phyloP scores from a whole-genome alignment of 345 rosid genomes.

The Aquilaria malaccensis region DNA sequence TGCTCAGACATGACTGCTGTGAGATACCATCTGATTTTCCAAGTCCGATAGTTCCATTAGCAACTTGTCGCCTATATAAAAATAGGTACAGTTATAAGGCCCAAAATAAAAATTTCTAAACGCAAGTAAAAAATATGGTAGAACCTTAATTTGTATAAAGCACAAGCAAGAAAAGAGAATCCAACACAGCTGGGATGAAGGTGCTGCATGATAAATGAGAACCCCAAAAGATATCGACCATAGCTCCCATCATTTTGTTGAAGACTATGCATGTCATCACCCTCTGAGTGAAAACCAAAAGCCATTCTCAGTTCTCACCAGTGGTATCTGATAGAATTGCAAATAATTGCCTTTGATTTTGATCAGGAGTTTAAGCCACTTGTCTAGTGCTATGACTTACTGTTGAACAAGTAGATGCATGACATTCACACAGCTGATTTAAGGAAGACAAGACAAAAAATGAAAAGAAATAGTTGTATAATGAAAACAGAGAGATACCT shows the following conservation, averaged over 20 bases:
- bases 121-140: conserved; percentile 7
- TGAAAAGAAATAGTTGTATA: too few species aligned
- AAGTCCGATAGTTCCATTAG: conserved; percentile 55
- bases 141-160: conserved; percentile 10
- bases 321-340: not conserved
- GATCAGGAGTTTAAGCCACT: conserved; percentile 6
- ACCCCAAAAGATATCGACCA: conserved; percentile 3
- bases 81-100: conserved; percentile 14
- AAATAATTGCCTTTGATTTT: not conserved
- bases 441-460: conserved; percentile 1
- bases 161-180: not conserved
- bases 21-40: conserved; percentile 66
- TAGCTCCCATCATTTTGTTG: conserved; percentile 3
- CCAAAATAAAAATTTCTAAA: conserved; percentile 14
- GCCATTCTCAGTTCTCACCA: not conserved
- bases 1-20: conserved; percentile 50
- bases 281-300: too few species aligned
- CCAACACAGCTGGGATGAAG: not conserved
- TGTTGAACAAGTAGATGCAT: conserved; percentile 4
- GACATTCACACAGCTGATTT: not conserved
- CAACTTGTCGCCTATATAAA: conserved; percentile 58
- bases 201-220: conserved; percentile 14
- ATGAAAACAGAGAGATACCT: too few species aligned
- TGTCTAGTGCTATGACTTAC: conserved; percentile 1
- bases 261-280: too few species aligned